phyloP scores from a whole-genome alignment of 2,329 filamentous ascomycete genomes.

The Sclerotinia spermophila region DNA sequence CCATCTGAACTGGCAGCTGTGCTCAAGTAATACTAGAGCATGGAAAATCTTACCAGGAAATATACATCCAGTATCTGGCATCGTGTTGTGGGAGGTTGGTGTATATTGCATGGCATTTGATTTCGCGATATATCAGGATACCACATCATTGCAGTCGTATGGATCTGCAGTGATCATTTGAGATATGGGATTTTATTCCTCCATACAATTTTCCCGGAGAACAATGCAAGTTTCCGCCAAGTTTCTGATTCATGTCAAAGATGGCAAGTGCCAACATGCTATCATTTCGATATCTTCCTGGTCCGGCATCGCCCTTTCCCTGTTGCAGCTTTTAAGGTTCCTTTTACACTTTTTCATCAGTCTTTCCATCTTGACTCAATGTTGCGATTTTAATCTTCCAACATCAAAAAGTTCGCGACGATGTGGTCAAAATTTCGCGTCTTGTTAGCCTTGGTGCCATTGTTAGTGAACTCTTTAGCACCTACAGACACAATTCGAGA shows the following conservation, averaged over 20 bases:
- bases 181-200: not conserved
- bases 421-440: not conserved
- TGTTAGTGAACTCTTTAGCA: slow-evolving; percentile 21
- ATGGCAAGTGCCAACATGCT: not conserved
- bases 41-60: not conserved
- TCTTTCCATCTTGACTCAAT: not conserved
- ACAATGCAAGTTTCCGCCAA: not conserved
- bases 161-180: not conserved
- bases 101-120: not conserved
- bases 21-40: not conserved
- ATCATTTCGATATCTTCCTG: not conserved
- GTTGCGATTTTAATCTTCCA: not conserved
- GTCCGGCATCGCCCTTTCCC: not conserved
- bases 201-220: not conserved
- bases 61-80: not conserved
- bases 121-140: not conserved
- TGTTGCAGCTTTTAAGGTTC: not conserved
- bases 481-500: slow-evolving; percentile 28
- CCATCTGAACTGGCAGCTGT: too few relatives aligned
- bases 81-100: not conserved
- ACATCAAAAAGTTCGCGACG: not conserved
- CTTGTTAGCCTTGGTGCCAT: slow-evolving; percentile 17
- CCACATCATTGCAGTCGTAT: not conserved
- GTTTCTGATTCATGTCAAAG: not conserved
- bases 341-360: rapidly evolving